These are phyloP conservation scores for Emmonsiellopsis sp. DNA, from an alignment of 2,329 filamentous ascomycete species.

Conservation along the genomic window DNA sequence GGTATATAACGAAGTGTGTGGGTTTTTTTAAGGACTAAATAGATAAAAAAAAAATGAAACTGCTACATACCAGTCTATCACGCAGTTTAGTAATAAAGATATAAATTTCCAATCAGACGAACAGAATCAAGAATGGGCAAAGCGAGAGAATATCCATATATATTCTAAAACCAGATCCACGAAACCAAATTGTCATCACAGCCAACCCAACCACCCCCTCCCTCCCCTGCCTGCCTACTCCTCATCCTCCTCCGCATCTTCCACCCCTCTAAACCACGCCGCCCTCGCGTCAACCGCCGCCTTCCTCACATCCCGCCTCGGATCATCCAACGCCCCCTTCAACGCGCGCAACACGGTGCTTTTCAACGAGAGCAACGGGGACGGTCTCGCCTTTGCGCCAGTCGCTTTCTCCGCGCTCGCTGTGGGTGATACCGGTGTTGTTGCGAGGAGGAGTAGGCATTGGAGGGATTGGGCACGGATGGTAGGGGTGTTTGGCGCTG, in stretches of 20 bases:
- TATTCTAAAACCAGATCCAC: too few relatives aligned
- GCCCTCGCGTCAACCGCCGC: constrained; percentile 52
- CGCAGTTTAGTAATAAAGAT: too few relatives aligned
- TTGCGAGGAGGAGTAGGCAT: constrained; percentile 30
- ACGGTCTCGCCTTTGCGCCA: constrained; percentile 19
- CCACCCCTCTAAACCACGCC: constrained; percentile 49
- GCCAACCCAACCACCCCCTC: too few relatives aligned
- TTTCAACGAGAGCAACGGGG: constrained; percentile 47
- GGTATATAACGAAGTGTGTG: too few relatives aligned
- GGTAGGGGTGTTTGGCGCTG: constrained; percentile 14
- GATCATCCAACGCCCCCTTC: constrained; percentile 49
- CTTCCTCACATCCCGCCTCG: constrained; percentile 51
- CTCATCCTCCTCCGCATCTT: constrained; percentile 47
- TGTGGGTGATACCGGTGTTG: constrained; percentile 16
- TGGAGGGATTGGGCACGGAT: constrained; percentile 27
- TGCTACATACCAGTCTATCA: too few relatives aligned
- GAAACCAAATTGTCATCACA: too few relatives aligned
- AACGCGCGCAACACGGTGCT: constrained; percentile 48
- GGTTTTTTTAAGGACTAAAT: too few relatives aligned
- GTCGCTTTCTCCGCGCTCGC: constrained; percentile 8
- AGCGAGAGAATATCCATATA: too few relatives aligned
- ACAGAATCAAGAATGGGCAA: too few relatives aligned
- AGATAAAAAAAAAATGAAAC: too few relatives aligned
- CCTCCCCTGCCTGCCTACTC: constrained; percentile 21
- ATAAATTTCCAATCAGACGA: too few relatives aligned